A percentile compares a stretch with the other conserved stretches of the same genome.
Evolutionary conservation across 176 grass and related monocot genomes (phyloP).

Genomic region (Tillandsia leiboldiana): DNA sequence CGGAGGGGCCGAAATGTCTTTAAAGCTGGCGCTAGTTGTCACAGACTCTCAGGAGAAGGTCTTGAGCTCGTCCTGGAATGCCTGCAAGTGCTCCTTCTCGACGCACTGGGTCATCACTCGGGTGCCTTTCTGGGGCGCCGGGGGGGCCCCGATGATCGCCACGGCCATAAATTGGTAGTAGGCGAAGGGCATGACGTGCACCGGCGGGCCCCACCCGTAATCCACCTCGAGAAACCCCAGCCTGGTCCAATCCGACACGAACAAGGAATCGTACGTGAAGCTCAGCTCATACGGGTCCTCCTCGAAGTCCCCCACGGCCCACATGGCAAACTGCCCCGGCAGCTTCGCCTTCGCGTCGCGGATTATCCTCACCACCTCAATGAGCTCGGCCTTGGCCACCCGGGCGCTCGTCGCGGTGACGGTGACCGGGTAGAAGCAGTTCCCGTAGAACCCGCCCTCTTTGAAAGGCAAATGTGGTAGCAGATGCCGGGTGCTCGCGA

Average conservation of each 20-base stretch:
- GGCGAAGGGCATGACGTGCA: slow-evolving; percentile 53
- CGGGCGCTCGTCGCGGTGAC: slow-evolving; percentile 17
- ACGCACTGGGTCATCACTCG: slow-evolving; percentile 89
- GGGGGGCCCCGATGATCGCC: slow-evolving; percentile 61
- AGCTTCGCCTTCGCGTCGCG: slow-evolving; percentile 57
- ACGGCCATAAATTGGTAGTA: slow-evolving; percentile 78
- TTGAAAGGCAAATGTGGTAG: slow-evolving; percentile 19
- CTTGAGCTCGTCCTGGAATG: slow-evolving; percentile 67
- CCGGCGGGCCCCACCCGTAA: slow-evolving; percentile 65
- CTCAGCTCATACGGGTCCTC: slow-evolving; percentile 60
- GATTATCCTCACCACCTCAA: slow-evolving; percentile 52
- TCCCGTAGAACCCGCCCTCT: slow-evolving; percentile 57
- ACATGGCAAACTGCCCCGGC: slow-evolving; percentile 38
- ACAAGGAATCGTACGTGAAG: slow-evolving; percentile 58
- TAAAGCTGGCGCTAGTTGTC: too few relatives aligned
- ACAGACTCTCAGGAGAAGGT: slow-evolving; percentile 6
- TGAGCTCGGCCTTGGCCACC: slow-evolving; percentile 25
- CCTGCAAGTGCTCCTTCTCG: slow-evolving; percentile 48
- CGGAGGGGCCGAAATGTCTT: too few relatives aligned
- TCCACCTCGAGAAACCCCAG: slow-evolving; percentile 67
- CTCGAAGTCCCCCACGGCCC: slow-evolving; percentile 44
- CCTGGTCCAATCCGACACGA: slow-evolving; percentile 81
- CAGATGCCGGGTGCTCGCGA: slow-evolving; percentile 76
- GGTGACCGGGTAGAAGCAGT: slow-evolving; percentile 87
- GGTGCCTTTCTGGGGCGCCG: slow-evolving; percentile 36